Evolutionary conservation across 495 filamentous ascomycete genomes (phyloP), one percentile per base, ranked within the genome.

Genomic region (Aspergillus olivimuriae): DNA sequence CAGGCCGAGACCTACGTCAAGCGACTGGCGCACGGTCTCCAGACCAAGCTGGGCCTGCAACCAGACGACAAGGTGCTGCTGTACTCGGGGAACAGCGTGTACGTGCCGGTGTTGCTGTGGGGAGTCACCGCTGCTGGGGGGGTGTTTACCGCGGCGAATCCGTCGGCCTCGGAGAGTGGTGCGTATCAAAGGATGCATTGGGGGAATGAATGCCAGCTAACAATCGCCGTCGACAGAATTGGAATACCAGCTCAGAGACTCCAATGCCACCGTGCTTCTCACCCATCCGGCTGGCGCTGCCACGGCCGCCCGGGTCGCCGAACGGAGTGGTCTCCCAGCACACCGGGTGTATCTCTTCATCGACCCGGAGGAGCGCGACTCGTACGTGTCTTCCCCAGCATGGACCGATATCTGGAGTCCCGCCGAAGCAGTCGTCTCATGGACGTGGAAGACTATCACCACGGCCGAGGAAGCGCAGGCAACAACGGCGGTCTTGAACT

Each of bases 401-500:
- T 46, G 43, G 43, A 46, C 43, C 9, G 28, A 24, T 3, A 18
- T 46, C 34, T 46, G 43, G 43, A 38, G 33, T 3, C 43, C 34
- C 1, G 34, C 20, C n/a, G 43, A 37, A 17, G 43, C 37, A 24
- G 43, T 46, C 0, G n/a, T 19, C 6, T 31, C n/a, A 6, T 46
- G 43, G 43, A 38, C 43, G 12, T 46, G 43, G 43, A 39, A 30
- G 34, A 26, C 15, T 22, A 46, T 46, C 12, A 32, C 34, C 3
- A 39, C 34, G 17, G n/a, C 38, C 8, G 17, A 38, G 8, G 43
- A 46, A 24, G 43, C 43, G 3, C 14, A 15, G 22, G 21, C 24
- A 9, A 46, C 33, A 16, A 46, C 43, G 2, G 43, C 43, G 4
- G 39, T 46, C 14, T 23, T 46, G n/a, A 46, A 46, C 28, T 46